Percentiles rank a stretch among this genome's conserved stretches.
Evolutionary conservation across 169 alveolate species (phyloP).

Genomic region (Plasmodium berghei): DNA sequence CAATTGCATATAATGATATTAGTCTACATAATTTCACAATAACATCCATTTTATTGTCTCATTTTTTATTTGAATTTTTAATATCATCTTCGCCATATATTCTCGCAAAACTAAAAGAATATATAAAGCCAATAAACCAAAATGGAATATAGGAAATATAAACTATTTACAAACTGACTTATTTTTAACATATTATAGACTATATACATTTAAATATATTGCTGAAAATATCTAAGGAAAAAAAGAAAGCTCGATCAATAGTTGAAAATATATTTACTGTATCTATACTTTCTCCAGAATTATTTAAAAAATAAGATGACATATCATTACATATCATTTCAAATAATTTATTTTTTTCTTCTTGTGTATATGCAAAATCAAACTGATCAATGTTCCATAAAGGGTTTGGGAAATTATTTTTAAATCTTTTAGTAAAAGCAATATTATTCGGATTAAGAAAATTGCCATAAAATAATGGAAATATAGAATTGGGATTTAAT

Average conservation of each 20-base stretch:
- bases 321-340: slow-evolving; percentile 43
- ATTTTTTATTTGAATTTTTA: no score
- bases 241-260: slow-evolving; percentile 16
- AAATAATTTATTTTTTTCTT: slow-evolving; percentile 25
- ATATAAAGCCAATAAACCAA: no score
- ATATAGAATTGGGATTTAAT: slow-evolving; percentile 8
- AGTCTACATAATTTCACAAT: no score
- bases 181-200: not conserved
- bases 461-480: slow-evolving; percentile 48
- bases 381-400: slow-evolving; percentile 37
- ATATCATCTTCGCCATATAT: no score
- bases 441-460: slow-evolving; percentile 47
- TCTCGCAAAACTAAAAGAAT: no score
- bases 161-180: no score
- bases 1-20: no score
- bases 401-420: slow-evolving; percentile 27
- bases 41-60: no score
- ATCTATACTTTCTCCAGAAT: not conserved
- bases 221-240: slow-evolving; percentile 33
- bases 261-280: not conserved
- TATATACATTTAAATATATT: slow-evolving; percentile 15
- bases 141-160: no score
- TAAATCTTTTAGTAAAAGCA: slow-evolving; percentile 47
- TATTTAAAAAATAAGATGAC: not conserved
- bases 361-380: slow-evolving; percentile 15